Conservation (phyloP, 108 stramenopile genomes). For the Nitzschia sp. region DNA sequence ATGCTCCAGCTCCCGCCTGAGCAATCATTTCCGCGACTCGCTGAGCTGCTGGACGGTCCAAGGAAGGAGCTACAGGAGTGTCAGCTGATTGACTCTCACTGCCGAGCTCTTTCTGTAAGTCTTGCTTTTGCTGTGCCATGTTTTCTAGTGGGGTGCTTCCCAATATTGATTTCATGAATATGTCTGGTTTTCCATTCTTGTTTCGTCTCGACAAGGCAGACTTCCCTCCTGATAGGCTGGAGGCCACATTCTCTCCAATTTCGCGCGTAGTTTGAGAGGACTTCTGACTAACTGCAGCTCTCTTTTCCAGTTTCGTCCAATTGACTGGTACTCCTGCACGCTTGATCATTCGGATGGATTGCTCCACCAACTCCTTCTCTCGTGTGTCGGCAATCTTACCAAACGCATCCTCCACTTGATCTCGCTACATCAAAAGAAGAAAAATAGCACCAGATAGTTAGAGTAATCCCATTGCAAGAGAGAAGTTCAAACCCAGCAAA, state of each 20-base stretch:
- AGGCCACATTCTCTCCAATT: constrained; percentile 19
- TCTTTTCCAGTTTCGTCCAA: not conserved
- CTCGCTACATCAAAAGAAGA: constrained; percentile 4
- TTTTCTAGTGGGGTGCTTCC: constrained; percentile 25
- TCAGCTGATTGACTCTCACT: constrained; percentile 1
- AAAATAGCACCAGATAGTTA: not conserved
- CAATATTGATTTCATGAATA: constrained; percentile 44
- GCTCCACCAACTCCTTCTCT: constrained; percentile 40
- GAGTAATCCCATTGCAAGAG: not conserved
- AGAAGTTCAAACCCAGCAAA: not conserved
- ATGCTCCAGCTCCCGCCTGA: constrained; percentile 61
- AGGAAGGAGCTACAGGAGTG: not conserved
- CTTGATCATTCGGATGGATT: constrained; percentile 53
- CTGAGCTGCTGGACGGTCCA: constrained; percentile 24
- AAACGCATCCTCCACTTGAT: constrained; percentile 56
- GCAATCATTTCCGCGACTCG: constrained; percentile 74
- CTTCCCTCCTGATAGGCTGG: constrained; percentile 18
- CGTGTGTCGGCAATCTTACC: constrained; percentile 53
- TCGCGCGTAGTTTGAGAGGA: constrained; percentile 6
- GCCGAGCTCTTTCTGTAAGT: constrained; percentile 42
- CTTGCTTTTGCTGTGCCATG: constrained; percentile 43
- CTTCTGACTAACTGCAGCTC: not conserved
- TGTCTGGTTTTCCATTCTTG: constrained; percentile 26
- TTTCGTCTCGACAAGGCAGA: constrained; percentile 50
- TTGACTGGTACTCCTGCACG: constrained; percentile 60